phyloP scores from a whole-genome alignment of 805 yeast species.

The baker's yeast (Saccharomyces cerevisiae) region DNA sequence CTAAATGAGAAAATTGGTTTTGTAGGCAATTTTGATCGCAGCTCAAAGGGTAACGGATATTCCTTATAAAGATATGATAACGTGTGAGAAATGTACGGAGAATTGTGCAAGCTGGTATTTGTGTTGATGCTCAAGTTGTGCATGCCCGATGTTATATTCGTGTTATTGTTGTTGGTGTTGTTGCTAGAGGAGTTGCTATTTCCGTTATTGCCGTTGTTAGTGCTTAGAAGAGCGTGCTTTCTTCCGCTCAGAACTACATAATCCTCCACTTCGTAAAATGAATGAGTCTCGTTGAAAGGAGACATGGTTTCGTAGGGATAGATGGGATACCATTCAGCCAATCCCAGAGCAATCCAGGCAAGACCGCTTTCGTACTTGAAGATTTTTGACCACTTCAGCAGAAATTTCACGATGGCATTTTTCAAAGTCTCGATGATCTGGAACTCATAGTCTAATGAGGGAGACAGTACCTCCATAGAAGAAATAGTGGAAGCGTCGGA shows the following conservation, averaged over 20 bases:
- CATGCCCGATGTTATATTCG: background rate
- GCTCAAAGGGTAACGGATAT: slow-evolving; percentile 22
- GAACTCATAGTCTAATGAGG: slow-evolving; percentile 35
- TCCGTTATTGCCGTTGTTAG: background rate
- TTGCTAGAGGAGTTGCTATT: background rate
- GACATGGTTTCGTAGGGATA: slow-evolving; percentile 29
- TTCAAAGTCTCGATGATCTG: slow-evolving; percentile 51
- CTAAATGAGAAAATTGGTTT: slow-evolving; percentile 43
- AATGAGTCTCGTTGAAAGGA: background rate
- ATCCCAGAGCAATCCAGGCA: slow-evolving; percentile 79
- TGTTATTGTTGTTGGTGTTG: background rate
- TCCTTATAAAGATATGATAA: slow-evolving; percentile 20
- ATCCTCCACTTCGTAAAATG: background rate
- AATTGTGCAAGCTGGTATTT: background rate
- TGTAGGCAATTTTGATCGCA: slow-evolving; percentile 16
- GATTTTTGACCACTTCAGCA: slow-evolving; percentile 69
- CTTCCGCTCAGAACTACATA: slow-evolving; percentile 16
- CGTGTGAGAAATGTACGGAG: background rate
- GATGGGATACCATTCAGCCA: slow-evolving; percentile 86
- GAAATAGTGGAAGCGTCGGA: slow-evolving; percentile 7
- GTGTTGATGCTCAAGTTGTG: background rate
- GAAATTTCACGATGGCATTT: slow-evolving; percentile 52
- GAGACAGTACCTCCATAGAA: slow-evolving; percentile 7
- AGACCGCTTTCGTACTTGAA: slow-evolving; percentile 74
- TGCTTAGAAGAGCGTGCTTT: slow-evolving; percentile 11